Percentiles rank a stretch among this genome's conserved stretches.
Conservation (phyloP, 2,329 filamentous ascomycete genomes). For the Lasiodiplodia sp. region DNA sequence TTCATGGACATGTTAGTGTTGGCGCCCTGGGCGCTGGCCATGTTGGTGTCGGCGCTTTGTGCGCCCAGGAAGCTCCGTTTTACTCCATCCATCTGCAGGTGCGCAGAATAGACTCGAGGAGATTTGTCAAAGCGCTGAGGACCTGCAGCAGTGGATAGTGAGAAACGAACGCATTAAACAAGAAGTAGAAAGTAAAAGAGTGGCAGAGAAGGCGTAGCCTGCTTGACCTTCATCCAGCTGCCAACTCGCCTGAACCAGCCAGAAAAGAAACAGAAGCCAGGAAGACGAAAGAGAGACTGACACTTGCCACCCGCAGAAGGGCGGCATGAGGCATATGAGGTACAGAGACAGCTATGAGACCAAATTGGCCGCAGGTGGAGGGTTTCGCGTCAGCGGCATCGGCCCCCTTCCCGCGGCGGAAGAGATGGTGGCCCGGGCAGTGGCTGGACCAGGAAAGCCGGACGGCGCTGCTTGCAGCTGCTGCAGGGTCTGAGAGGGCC, state of each 20-base stretch:
- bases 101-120: constrained; percentile 12
- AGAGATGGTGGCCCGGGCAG: constrained; percentile 6
- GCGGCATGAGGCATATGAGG: constrained; percentile 28
- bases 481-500: constrained; percentile 15
- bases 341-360: constrained; percentile 20
- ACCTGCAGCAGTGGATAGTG: constrained; percentile 19
- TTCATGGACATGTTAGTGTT: constrained; percentile 9
- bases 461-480: neutral
- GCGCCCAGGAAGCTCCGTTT: constrained; percentile 10
- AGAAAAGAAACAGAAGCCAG: constrained; percentile 25
- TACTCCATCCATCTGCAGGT: constrained; percentile 22
- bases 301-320: constrained; percentile 12
- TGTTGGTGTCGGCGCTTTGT: constrained; percentile 7
- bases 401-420: constrained; percentile 11
- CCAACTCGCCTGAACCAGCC: constrained; percentile 29
- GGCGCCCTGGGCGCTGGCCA: neutral
- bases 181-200: constrained; percentile 26
- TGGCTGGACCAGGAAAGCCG: constrained; percentile 17
- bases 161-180: constrained; percentile 29
- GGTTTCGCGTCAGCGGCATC: constrained; percentile 27
- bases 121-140: constrained; percentile 19
- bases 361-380: constrained; percentile 21
- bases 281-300: constrained; percentile 24
- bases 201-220: constrained; percentile 23
- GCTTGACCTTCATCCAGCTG: constrained; percentile 28